phyloP scores from a whole-genome alignment of 2,329 filamentous ascomycete genomes.

The Beauveria sp. region DNA sequence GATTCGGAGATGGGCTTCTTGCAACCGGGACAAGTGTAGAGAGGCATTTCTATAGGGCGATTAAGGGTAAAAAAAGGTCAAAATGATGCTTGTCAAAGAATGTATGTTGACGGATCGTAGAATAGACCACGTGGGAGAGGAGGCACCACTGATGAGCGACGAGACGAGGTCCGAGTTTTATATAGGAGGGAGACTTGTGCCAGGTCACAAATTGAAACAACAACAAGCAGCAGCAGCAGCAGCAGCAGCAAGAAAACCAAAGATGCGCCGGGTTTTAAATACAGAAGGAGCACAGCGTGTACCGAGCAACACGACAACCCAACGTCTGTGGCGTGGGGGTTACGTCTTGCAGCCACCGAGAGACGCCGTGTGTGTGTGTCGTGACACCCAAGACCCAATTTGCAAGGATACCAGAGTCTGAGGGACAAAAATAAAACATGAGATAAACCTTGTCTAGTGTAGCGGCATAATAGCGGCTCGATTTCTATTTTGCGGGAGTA shows the following conservation, averaged over 20 bases:
- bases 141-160: background rate
- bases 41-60: background rate
- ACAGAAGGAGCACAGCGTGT: background rate
- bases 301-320: conserved; percentile 6
- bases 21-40: conserved; percentile 10
- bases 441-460: too few species aligned
- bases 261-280: background rate
- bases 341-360: background rate
- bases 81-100: background rate
- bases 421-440: too few species aligned
- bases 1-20: conserved; percentile 6
- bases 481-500: too few species aligned
- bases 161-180: background rate
- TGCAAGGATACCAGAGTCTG: too few species aligned
- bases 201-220: background rate
- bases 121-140: background rate
- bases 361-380: background rate
- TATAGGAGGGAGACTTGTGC: background rate
- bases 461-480: too few species aligned
- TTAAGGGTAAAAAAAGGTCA: accelerated
- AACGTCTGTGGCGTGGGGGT: background rate
- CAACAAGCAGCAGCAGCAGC: too few species aligned
- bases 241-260: too few species aligned
- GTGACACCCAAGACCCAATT: too few species aligned
- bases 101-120: background rate